Evolutionary conservation across 495 filamentous ascomycete genomes (phyloP), one percentile per base, ranked within the genome.

Genomic region (Antarctomyces pellizariae): DNA sequence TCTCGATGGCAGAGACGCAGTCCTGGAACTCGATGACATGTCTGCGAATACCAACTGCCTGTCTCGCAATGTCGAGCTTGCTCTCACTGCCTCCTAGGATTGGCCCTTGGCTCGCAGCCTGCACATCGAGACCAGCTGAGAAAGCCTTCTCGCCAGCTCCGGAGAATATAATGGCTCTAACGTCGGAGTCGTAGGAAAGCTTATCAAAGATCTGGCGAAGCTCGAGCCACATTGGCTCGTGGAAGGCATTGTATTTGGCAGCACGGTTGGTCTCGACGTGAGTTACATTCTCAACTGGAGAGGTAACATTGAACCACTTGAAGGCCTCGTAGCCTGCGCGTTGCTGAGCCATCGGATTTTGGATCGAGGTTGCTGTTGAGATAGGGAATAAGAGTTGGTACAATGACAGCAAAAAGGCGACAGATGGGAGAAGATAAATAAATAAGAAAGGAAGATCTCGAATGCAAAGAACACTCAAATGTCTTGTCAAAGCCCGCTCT

Each of bases 261-360:
- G 84, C 67, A 5, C 86, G 67, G 56, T 90, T 83, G 54, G 90
- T 92, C 46, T 93, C 74, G 26, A 97, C 80, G 45, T 90, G 78
- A 6, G 75, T 78, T 20, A 93, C 77, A 52, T 67, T 67, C 30
- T 71, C 54, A 8, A 46, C 36, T 0, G 82, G 78, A 30, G 71
- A 71, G 12, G 62, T 60, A 35, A 93, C 54, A 30, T 67, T 66
- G 62, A 86, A 95, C 57, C 84, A 57, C 32, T 74, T 53, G 54
- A 60, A 72, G 7, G 44, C 34, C 18, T 48, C 34, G 33, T 59
- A 57, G 33, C n/a, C n/a, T n/a, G n/a, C n/a, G n/a, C n/a, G n/a
- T n/a, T n/a, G n/a, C n/a, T n/a, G n/a, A n/a, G n/a, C n/a, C n/a
- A n/a, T n/a, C n/a, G n/a, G n/a, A n/a, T n/a, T n/a, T n/a, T n/a